These are phyloP conservation scores for Colletotrichum cordylinicola DNA, from an alignment of 2,329 filamentous ascomycete species.

Conservation along the genomic window DNA sequence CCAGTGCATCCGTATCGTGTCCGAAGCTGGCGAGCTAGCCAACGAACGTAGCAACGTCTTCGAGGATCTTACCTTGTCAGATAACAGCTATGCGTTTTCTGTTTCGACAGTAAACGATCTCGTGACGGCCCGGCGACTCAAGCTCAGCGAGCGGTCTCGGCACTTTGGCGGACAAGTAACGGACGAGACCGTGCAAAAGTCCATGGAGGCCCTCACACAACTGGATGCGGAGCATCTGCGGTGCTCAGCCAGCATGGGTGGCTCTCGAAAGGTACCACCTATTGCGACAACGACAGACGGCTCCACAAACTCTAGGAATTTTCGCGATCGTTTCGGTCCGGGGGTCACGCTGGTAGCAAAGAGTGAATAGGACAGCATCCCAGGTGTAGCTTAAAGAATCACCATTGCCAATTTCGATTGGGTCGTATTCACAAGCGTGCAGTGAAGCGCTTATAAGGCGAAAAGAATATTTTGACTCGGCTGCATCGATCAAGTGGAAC, in stretches of 20 bases:
- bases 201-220: background rate
- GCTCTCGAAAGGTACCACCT: too few species aligned
- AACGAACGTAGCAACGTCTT: conserved; percentile 28
- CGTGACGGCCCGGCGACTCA: conserved; percentile 26
- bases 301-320: too few species aligned
- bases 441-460: too few species aligned
- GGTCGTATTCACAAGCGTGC: too few species aligned
- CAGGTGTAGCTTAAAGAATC: too few species aligned
- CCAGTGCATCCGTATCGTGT: conserved; percentile 27
- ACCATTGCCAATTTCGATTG: too few species aligned
- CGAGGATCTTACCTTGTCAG: conserved; percentile 28
- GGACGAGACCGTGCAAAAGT: conserved; percentile 1
- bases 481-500: too few species aligned
- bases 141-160: conserved; percentile 7
- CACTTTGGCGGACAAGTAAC: background rate
- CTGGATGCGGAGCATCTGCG: background rate
- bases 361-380: too few species aligned
- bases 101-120: conserved; percentile 30
- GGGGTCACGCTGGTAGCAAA: too few species aligned
- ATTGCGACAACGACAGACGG: too few species aligned
- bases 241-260: background rate
- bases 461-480: too few species aligned
- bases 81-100: conserved; percentile 27
- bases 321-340: too few species aligned
- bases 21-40: conserved; percentile 22